Evolutionary conservation across 495 filamentous ascomycete species (phyloP).

Genomic region (Parmelia sp.): DNA sequence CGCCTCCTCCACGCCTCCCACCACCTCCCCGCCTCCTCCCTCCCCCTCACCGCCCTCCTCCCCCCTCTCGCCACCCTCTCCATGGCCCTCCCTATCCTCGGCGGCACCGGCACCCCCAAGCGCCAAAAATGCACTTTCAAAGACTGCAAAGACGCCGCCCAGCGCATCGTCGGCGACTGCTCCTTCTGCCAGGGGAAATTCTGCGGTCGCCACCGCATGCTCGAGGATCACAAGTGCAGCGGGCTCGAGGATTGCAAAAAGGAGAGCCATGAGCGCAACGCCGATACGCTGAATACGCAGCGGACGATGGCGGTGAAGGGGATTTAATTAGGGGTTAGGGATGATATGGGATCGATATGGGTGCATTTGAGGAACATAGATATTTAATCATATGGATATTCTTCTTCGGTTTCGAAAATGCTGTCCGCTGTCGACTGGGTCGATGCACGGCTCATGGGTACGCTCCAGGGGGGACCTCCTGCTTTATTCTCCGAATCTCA

Average conservation of each 20-base stretch:
- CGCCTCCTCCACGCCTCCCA: slow-evolving; percentile 34
- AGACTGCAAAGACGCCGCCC: slow-evolving; percentile 76
- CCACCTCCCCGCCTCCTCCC: slow-evolving; percentile 29
- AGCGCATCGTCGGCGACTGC: slow-evolving; percentile 93
- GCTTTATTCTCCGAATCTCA: too few species aligned
- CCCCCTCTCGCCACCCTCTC: slow-evolving; percentile 35
- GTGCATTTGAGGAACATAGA: not conserved
- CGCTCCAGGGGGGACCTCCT: too few species aligned
- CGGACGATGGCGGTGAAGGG: slow-evolving; percentile 67
- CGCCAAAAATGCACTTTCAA: slow-evolving; percentile 84
- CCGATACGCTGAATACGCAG: slow-evolving; percentile 83
- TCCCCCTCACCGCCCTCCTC: slow-evolving; percentile 24
- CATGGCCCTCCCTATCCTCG: slow-evolving; percentile 36
- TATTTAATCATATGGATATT: not conserved
- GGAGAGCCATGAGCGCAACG: slow-evolving; percentile 86
- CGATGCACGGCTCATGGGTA: not conserved
- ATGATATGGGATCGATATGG: not conserved
- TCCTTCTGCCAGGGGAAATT: slow-evolving; percentile 89
- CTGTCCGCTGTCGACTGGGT: not conserved
- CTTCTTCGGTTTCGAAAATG: not conserved
- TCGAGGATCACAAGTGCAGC: slow-evolving; percentile 88
- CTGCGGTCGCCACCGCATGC: slow-evolving; percentile 86
- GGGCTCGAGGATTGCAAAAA: slow-evolving; percentile 98
- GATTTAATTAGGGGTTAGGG: slow-evolving; percentile 33
- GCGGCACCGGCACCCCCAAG: slow-evolving; percentile 48